Evolutionary conservation across 2,329 filamentous ascomycete genomes (phyloP).

Genomic region (Alternaria ethzedia): DNA sequence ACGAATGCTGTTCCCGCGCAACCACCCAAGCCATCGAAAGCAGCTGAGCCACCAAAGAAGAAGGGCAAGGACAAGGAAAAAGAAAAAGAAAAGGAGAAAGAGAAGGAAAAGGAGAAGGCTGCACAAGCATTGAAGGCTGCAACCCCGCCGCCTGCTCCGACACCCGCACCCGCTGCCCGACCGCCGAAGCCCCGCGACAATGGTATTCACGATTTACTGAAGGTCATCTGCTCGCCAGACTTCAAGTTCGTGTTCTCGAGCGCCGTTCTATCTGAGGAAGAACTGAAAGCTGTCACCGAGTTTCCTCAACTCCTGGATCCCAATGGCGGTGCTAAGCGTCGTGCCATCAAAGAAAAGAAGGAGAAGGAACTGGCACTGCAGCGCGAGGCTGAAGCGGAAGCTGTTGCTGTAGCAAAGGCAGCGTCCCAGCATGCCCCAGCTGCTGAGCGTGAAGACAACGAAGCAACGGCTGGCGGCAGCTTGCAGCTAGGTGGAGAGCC

Average conservation of each 20-base stretch:
- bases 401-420: conserved; percentile 50
- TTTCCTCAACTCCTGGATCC: conserved; percentile 84
- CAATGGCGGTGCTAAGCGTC: conserved; percentile 80
- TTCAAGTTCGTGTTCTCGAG: conserved; percentile 63
- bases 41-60: conserved; percentile 39
- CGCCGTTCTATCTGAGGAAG: conserved; percentile 49
- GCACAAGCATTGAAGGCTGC: conserved; percentile 35
- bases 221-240: conserved; percentile 49
- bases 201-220: conserved; percentile 48
- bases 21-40: conserved; percentile 35
- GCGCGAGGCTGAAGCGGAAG: conserved; percentile 61
- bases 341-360: conserved; percentile 72
- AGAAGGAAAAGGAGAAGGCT: conserved; percentile 31
- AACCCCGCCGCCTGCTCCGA: conserved; percentile 26
- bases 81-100: conserved; percentile 28
- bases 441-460: conserved; percentile 71
- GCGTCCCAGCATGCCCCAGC: conserved; percentile 45
- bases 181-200: conserved; percentile 26
- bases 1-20: conserved; percentile 53
- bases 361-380: conserved; percentile 63
- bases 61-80: conserved; percentile 37
- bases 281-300: conserved; percentile 59
- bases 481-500: conserved; percentile 91
- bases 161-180: conserved; percentile 20
- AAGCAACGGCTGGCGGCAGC: conserved; percentile 73